phyloP scores from a whole-genome alignment of 176 grass and related monocot species.

The Rhipidocladum racemiflorum region DNA sequence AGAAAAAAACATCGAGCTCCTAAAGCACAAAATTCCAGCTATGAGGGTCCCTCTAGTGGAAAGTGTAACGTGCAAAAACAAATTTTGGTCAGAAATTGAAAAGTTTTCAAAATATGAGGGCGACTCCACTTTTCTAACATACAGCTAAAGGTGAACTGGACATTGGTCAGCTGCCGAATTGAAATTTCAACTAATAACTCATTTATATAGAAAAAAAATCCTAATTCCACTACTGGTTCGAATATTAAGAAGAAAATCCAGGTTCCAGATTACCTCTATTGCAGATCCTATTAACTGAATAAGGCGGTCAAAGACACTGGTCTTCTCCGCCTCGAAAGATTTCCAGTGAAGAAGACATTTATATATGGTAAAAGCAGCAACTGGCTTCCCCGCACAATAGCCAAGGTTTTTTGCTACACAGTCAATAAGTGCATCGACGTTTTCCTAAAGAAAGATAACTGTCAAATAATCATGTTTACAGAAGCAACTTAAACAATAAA shows the following conservation, averaged over 20 bases:
- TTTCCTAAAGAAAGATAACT: constrained; percentile 61
- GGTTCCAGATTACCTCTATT: constrained; percentile 74
- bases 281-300: constrained; percentile 96
- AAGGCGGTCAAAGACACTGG: constrained; percentile 94
- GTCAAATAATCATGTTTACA: constrained; percentile 33
- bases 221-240: not conserved
- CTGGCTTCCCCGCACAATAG: constrained; percentile 81
- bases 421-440: constrained; percentile 74
- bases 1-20: not conserved
- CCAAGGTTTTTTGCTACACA: constrained; percentile 80
- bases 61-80: not conserved
- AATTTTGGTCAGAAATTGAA: not conserved
- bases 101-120: not conserved
- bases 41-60: not conserved
- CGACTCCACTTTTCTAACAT: not conserved
- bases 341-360: constrained; percentile 98
- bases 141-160: not conserved
- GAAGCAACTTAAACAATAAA: constrained; percentile 34
- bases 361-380: constrained; percentile 91
- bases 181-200: constrained; percentile 6
- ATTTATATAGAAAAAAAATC: not conserved
- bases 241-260: constrained; percentile 7
- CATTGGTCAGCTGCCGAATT: not conserved
- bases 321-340: constrained; percentile 96
- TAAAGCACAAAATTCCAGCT: constrained; percentile 1